These are phyloP conservation scores for Dovyalis caffra DNA, from an alignment of 345 rosid species.

Conservation along the genomic window DNA sequence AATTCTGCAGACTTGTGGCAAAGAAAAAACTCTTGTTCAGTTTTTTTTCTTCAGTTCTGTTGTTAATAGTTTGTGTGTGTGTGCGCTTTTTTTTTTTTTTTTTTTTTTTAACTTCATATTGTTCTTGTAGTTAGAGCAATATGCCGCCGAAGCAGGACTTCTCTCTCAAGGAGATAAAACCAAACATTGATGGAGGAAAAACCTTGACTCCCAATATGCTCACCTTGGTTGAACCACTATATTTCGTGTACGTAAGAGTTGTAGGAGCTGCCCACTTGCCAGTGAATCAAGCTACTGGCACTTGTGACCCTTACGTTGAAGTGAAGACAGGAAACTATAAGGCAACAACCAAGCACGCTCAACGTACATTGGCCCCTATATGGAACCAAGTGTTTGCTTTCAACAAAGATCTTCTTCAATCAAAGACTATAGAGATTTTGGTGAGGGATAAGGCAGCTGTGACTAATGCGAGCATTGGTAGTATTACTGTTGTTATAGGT, in stretches of 20 bases:
- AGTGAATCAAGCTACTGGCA: not conserved
- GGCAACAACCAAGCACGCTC: not conserved
- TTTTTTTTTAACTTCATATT: not conserved
- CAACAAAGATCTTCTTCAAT: not conserved
- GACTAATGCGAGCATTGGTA: slow-evolving; percentile 32
- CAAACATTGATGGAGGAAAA: slow-evolving; percentile 7
- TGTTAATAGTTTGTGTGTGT: too few relatives aligned
- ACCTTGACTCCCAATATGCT: not conserved
- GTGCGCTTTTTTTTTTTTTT: too few relatives aligned
- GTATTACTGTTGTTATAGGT: slow-evolving; percentile 22
- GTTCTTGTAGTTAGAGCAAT: not conserved
- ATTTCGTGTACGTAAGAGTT: not conserved
- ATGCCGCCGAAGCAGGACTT: slow-evolving; percentile 5
- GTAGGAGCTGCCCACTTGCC: slow-evolving; percentile 1
- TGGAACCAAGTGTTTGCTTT: slow-evolving; percentile 13
- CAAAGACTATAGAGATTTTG: slow-evolving; percentile 26
- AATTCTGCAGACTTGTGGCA: too few relatives aligned
- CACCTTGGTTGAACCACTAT: slow-evolving; percentile 4
- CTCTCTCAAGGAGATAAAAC: slow-evolving; percentile 2
- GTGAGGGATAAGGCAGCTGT: slow-evolving; percentile 29
- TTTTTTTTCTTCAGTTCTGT: too few relatives aligned
- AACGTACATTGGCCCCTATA: not conserved
- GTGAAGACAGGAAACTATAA: slow-evolving; percentile 7
- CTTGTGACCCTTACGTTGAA: not conserved
- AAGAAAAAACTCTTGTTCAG: too few relatives aligned